Base-by-base conservation (phyloP, 1,284 basidiomycete species). In the Phellopilus nigrolimitatus region DNA sequence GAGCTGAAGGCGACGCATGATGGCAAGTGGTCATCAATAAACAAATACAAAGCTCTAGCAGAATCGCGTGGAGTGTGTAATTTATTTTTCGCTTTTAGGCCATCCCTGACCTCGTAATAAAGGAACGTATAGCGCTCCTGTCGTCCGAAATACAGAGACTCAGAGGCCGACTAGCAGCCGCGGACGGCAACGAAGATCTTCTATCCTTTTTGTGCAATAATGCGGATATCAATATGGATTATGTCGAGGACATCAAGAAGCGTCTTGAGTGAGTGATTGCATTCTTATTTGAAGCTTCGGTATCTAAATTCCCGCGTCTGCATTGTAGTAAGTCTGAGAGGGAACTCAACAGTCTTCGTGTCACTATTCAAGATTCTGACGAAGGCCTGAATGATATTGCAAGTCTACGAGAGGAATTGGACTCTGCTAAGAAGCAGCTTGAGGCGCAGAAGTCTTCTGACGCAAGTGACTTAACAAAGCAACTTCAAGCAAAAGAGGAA, bases 51-150 rank as follows among this genome's bases (percentile, higher is more conserved):
- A 62, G 73, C 73, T 10, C 71, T 95, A 30, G 78, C 83, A 17
- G 82, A 86, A 50, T 78, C 84, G 8, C 82, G 87, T 60, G 73
- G 74, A 43, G 85, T 79, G 64, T 66, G 82, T 70, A 25, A 56
- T 15, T 55, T 59, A 21, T 55, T 50, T 15, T 41, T 59, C 27
- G 45, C 51, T 17, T 53, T 54, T 34, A 5, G 22, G 40, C 27
- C n/a, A 19, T 15, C 25, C 34, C 25, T 53, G 17, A 57, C 58
- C 53, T 49, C 31, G 53, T 51, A n/a, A 43, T 52, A 53, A 63
- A 91, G 79, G 88, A 90, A 58, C 84, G 93, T 21, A 84, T 97
- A 44, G 68, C 68, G 4, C 78, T 82, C 19, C 67, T 97, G 34
- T 70, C 80, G 51, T 88, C 85, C 1, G 91, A 98, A 66, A 72